These are phyloP conservation scores for Diaporthe batatas DNA, from an alignment of 2,329 filamentous ascomycete species.

Conservation along the genomic window DNA sequence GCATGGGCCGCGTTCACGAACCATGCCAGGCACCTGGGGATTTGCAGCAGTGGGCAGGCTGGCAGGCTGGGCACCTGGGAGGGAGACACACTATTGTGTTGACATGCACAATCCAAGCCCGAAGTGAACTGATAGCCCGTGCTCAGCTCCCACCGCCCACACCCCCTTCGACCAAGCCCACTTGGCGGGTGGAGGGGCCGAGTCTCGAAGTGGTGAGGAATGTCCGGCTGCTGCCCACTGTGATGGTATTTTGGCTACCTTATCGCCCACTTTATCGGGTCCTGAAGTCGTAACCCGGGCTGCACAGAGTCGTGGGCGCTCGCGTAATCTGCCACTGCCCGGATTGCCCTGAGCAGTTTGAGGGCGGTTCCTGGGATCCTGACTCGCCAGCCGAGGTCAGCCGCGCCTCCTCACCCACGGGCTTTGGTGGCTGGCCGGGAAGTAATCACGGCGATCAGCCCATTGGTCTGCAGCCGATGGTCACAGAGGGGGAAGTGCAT, in stretches of 20 bases:
- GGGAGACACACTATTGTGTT: not conserved
- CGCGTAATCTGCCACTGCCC: conserved; percentile 24
- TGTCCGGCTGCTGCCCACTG: not conserved
- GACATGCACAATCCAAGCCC: not conserved
- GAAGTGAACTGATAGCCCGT: conserved; percentile 18
- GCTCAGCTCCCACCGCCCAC: not conserved
- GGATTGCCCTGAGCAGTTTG: not conserved
- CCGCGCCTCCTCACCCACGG: not conserved
- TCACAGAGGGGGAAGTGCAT: not conserved
- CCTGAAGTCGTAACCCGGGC: not conserved
- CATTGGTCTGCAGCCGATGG: not conserved
- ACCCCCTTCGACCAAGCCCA: not conserved
- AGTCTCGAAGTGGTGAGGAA: conserved; percentile 28
- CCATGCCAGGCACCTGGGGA: not conserved
- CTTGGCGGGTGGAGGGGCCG: conserved; percentile 7
- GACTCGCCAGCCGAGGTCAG: conserved; percentile 16
- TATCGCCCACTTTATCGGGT: conserved; percentile 25
- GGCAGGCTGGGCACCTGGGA: too few species aligned
- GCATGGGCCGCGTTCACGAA: conserved; percentile 3
- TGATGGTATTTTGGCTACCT: conserved; percentile 6
- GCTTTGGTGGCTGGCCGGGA: conserved; percentile 6
- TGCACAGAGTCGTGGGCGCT: too few species aligned
- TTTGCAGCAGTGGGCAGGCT: not conserved
- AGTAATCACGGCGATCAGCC: not conserved
- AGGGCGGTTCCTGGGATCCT: conserved; percentile 5